Evolutionary conservation across 352 stramenopile species (phyloP).

Genomic region (Phytophthora palmivora): DNA sequence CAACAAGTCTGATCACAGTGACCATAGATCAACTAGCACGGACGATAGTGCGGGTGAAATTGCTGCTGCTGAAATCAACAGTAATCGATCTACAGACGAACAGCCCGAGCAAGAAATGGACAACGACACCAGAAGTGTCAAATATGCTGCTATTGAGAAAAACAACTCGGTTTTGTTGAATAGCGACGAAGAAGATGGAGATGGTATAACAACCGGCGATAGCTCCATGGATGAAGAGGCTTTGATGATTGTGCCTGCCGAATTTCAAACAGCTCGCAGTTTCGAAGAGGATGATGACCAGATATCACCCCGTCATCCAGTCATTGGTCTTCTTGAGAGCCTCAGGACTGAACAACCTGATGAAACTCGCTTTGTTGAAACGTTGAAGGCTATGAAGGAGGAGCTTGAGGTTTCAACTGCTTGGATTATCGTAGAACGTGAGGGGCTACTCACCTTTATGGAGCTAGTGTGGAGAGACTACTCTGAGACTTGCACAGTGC

Average conservation of each 20-base stretch:
- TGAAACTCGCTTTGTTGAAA: slow-evolving; percentile 38
- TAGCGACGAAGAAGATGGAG: slow-evolving; percentile 28
- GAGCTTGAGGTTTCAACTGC: slow-evolving; percentile 38
- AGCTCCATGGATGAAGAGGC: slow-evolving; percentile 35
- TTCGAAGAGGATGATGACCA: slow-evolving; percentile 39
- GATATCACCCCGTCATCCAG: slow-evolving; percentile 16
- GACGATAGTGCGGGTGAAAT: slow-evolving; percentile 23
- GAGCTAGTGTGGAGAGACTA: slow-evolving; percentile 51
- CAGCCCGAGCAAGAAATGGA: slow-evolving; percentile 61
- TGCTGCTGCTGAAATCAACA: slow-evolving; percentile 25
- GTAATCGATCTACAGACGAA: slow-evolving; percentile 25
- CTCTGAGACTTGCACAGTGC: slow-evolving; percentile 42
- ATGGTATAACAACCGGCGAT: slow-evolving; percentile 21
- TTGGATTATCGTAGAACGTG: slow-evolving; percentile 43
- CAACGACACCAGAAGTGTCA: slow-evolving; percentile 18
- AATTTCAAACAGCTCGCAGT: slow-evolving; percentile 47
- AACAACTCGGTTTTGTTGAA: slow-evolving; percentile 9
- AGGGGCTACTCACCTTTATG: slow-evolving; percentile 51
- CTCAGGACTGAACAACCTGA: slow-evolving; percentile 35
- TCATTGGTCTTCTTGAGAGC: slow-evolving; percentile 39
- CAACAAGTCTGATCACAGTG: slow-evolving; percentile 10
- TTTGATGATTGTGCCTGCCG: slow-evolving; percentile 37
- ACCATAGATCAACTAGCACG: slow-evolving; percentile 16
- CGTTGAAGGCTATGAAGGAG: slow-evolving; percentile 42
- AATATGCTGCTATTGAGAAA: slow-evolving; percentile 9